phyloP scores from a whole-genome alignment of 345 rosid genomes.

The Physaria fendleri region DNA sequence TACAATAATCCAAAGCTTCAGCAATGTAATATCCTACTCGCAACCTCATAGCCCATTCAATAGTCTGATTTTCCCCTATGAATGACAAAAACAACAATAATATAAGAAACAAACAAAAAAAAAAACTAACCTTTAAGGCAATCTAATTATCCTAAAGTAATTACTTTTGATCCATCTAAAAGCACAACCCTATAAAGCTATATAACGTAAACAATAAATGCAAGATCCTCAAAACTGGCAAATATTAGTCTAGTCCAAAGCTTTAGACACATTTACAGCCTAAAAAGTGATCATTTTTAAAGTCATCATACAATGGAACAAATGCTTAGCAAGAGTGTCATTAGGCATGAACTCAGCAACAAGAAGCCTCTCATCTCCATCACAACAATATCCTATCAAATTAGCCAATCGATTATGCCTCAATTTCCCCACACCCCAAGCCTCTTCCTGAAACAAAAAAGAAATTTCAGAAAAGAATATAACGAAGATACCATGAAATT shows the following conservation, averaged over 20 bases:
- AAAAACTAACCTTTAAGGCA: neutral
- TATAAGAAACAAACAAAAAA: no score
- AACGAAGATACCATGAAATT: neutral
- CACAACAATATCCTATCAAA: constrained; percentile 96
- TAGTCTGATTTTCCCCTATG: constrained; percentile 94
- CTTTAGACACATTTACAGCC: constrained; percentile 4
- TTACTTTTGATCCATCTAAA: neutral
- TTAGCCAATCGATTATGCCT: constrained; percentile 78
- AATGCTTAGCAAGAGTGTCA: constrained; percentile 94
- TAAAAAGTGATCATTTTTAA: no score
- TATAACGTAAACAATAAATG: neutral
- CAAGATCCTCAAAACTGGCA: neutral
- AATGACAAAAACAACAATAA: constrained; percentile 8
- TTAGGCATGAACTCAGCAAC: constrained; percentile 98
- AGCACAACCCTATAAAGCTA: neutral
- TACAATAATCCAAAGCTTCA: constrained; percentile 89
- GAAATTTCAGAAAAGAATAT: no score
- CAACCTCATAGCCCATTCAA: constrained; percentile 93
- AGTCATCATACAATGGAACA: constrained; percentile 91
- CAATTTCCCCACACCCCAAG: constrained; percentile 82
- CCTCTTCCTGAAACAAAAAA: constrained; percentile 63
- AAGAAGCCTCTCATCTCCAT: constrained; percentile 94
- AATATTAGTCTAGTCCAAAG: neutral
- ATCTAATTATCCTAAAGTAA: neutral
- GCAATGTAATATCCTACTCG: constrained; percentile 86